Base-by-base conservation (phyloP, 352 stramenopile species). In the Phytopythium delawarense region DNA sequence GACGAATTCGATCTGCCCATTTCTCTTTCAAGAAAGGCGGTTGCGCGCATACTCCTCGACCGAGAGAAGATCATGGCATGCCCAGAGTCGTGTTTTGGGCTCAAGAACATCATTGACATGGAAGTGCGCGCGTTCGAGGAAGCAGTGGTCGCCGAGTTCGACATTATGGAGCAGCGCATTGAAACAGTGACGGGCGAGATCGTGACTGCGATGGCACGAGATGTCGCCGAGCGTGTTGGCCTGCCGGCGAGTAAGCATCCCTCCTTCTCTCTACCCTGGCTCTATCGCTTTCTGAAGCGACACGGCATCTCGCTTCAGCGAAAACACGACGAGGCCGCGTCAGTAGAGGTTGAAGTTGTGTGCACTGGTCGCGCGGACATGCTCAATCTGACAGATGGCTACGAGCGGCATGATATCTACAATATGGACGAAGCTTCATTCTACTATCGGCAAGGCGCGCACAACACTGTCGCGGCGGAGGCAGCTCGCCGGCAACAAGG, bases 341-440 rank as follows among this genome's bases (percentile, higher is more conserved):
- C 55, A 5, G 40, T 61, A 5, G 55, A 61, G 1, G 4, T 6
- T 2, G 55, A 52, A 0, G 55, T 23, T 16, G 37, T 52, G 7
- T 23, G 23, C 7, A n/a, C 15, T 2, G 55, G 40, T 9, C 55
- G 40, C 32, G 34, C 18, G 16, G 37, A 37, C 6, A 61, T 23
- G 15, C 55, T 20, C 40, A 39, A n/a, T 16, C 20, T 61, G 21
- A 61, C 55, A 3, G 40, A 53, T 11, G 28, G 8, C 0, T 63
- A 63, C 37, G 21, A 40, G 9, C 42, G 34, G 12, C n/a, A n/a
- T 2, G 34, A 71, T 34, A 23, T 65, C 4, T 65, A 59, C n/a
- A 63, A 64, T 32, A 64, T 64, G 64, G 56, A 70, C 25, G 55
- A 68, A 37, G 63, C 37, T 1, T 51, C 45, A 1, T 55, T 68